These are phyloP conservation scores for Effrenium voratum DNA, from an alignment of 73 alveolate genomes.

Conservation along the genomic window DNA sequence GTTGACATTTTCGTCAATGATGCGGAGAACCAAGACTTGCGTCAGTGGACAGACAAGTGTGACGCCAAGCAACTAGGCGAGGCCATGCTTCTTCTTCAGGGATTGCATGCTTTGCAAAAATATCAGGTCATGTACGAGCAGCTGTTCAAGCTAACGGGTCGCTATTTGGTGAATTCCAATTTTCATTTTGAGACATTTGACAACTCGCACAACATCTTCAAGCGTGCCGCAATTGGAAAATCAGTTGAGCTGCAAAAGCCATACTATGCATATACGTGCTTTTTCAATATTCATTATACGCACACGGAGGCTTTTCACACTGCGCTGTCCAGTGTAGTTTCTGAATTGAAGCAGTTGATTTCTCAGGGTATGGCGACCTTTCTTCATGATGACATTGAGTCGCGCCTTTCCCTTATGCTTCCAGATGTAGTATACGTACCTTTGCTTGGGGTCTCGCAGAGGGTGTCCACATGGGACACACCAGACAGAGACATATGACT, in stretches of 20 bases:
- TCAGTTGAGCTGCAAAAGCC: neutral
- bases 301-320: neutral
- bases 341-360: neutral
- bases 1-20: neutral
- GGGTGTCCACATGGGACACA: conserved; percentile 1
- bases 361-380: neutral
- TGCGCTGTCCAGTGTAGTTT: neutral
- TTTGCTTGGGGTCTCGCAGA: neutral
- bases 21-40: neutral
- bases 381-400: neutral
- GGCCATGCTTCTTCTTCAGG: neutral
- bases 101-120: neutral
- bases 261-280: neutral
- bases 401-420: neutral
- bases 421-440: neutral
- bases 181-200: neutral
- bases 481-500: neutral
- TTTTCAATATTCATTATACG: neutral
- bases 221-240: neutral
- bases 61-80: neutral
- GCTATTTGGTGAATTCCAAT: neutral
- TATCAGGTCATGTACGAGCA: neutral
- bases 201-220: too few relatives aligned
- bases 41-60: neutral
- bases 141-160: neutral